A percentile compares a stretch with the other conserved stretches of the same genome.
Evolutionary conservation across 306 rosid species (phyloP).

Genomic region (Vachellia collinsii): DNA sequence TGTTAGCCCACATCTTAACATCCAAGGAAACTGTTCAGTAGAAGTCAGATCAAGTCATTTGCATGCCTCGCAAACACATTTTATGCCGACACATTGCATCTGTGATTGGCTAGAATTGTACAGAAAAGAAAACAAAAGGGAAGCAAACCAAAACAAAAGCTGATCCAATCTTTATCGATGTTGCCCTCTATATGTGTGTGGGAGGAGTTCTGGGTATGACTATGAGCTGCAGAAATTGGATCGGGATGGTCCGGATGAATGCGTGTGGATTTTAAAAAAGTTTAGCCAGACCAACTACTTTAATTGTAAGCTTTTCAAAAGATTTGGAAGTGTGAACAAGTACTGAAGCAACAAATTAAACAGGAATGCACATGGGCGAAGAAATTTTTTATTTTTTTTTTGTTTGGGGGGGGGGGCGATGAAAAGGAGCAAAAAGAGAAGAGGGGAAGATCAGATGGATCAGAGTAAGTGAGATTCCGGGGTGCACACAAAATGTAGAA

Average conservation of each 20-base stretch:
- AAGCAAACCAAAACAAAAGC: background rate
- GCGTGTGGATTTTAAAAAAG: background rate
- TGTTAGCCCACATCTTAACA: too few species aligned
- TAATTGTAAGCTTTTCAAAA: background rate
- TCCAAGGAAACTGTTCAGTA: too few species aligned
- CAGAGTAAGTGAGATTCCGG: background rate
- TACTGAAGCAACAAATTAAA: background rate
- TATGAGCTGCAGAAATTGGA: background rate
- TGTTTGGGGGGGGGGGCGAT: too few species aligned
- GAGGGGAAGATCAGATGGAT: background rate
- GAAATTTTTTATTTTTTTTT: too few species aligned
- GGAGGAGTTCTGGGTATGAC: background rate
- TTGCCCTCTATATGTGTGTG: background rate
- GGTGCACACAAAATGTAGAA: background rate
- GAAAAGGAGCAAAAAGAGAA: background rate
- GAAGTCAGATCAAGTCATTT: too few species aligned
- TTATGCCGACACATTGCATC: background rate
- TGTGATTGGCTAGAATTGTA: background rate
- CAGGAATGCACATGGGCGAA: background rate
- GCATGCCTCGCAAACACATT: too few species aligned
- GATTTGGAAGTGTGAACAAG: background rate
- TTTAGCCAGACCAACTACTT: background rate
- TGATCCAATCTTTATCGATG: background rate
- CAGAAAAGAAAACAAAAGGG: background rate
- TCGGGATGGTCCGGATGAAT: background rate